A percentile compares a stretch with the other conserved stretches of the same genome.
Evolutionary conservation across 805 yeast genomes (phyloP).

Genomic region (Cyberlindnera japonica): DNA sequence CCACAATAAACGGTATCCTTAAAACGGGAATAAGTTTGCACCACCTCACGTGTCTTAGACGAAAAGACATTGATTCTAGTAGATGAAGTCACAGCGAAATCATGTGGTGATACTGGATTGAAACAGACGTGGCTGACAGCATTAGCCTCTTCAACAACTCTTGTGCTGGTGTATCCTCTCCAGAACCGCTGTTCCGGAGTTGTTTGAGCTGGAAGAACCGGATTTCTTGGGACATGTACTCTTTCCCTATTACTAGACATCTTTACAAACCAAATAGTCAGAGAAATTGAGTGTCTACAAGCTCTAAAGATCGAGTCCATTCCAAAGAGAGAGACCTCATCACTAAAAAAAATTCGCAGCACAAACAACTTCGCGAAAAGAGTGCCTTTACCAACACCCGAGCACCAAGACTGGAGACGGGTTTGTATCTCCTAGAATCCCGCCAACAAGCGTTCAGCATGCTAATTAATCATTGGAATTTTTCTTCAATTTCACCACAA

Average conservation of each 20-base stretch:
- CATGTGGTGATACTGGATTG: constrained; percentile 82
- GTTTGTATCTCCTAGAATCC: too few relatives aligned
- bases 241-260: constrained; percentile 78
- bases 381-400: constrained; percentile 1
- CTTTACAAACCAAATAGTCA: background rate
- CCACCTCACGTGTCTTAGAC: constrained; percentile 89
- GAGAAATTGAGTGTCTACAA: too few relatives aligned
- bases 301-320: too few relatives aligned
- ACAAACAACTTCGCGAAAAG: too few relatives aligned
- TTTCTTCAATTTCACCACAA: background rate
- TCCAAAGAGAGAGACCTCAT: too few relatives aligned
- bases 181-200: constrained; percentile 94
- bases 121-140: constrained; percentile 86
- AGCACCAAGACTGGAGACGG: constrained; percentile 1
- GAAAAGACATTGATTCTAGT: constrained; percentile 91
- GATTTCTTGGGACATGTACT: constrained; percentile 60
- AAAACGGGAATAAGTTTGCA: constrained; percentile 80
- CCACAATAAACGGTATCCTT: constrained; percentile 92
- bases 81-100: constrained; percentile 89
- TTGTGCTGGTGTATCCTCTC: constrained; percentile 83
- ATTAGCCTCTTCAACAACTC: constrained; percentile 88
- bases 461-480: background rate
- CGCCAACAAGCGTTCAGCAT: too few relatives aligned
- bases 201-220: constrained; percentile 76
- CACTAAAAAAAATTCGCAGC: too few relatives aligned